Conservation (phyloP, 2,329 filamentous ascomycete species). For the Magnaporthales sp. region DNA sequence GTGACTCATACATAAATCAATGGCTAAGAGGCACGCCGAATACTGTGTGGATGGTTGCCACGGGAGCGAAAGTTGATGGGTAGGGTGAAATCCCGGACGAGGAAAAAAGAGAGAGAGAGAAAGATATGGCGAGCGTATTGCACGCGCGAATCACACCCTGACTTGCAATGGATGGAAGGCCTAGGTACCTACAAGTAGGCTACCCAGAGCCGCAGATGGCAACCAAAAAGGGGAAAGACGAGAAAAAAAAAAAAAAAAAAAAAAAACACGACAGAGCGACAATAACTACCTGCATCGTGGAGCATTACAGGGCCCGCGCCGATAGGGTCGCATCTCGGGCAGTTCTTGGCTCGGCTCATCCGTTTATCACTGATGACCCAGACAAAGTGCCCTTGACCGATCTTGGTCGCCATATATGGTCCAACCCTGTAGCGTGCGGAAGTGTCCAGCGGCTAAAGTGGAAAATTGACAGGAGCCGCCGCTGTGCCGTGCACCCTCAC, state of each 20-base stretch:
- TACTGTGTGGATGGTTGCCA: neutral
- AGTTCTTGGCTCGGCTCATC: neutral
- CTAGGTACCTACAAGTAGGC: too few relatives aligned
- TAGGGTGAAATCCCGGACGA: neutral
- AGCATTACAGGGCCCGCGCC: neutral
- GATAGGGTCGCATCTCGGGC: neutral
- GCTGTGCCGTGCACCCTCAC: neutral
- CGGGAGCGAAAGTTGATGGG: neutral
- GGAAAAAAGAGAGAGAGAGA: neutral
- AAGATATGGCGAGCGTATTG: too few relatives aligned
- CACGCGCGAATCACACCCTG: neutral
- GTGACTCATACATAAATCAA: neutral
- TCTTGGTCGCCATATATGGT: too few relatives aligned
- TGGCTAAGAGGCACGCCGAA: neutral
- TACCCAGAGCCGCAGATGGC: neutral
- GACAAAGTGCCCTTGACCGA: too few relatives aligned
- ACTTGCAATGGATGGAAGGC: neutral
- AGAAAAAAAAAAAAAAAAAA: too few relatives aligned
- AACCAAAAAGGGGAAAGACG: neutral
- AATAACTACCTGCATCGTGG: neutral
- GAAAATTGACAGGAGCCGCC: neutral
- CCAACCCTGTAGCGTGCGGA: neutral
- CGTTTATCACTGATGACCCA: neutral
- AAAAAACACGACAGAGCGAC: too few relatives aligned
- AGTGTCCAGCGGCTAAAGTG: neutral